phyloP scores from a whole-genome alignment of 495 filamentous ascomycete species.

The Elaphomyces granulatus region DNA sequence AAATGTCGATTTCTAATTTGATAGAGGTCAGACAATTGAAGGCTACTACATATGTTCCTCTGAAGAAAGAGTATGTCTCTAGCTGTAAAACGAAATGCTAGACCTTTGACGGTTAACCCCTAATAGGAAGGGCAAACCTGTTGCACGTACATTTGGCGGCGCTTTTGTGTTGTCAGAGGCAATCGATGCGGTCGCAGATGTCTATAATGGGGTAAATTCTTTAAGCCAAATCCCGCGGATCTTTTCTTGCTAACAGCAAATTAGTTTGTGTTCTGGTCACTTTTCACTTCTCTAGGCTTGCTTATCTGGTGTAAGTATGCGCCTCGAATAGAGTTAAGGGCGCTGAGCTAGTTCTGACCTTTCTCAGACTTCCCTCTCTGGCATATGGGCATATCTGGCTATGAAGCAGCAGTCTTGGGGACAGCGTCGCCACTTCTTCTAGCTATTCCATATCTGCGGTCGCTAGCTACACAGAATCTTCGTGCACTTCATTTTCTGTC shows the following conservation, averaged over 20 bases:
- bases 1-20: conserved; percentile 30
- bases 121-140: conserved; percentile 60
- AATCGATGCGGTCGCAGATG: conserved; percentile 71
- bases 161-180: conserved; percentile 61
- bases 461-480: conserved; percentile 50
- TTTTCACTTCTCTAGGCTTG: conserved; percentile 75
- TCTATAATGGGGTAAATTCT: conserved; percentile 76
- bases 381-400: conserved; percentile 99
- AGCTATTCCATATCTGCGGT: conserved; percentile 51
- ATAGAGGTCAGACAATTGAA: conserved; percentile 37
- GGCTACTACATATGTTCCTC: conserved; percentile 56
- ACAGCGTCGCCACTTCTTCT: conserved; percentile 79
- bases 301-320: conserved; percentile 76
- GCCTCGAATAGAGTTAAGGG: conserved; percentile 1
- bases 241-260: too few species aligned
- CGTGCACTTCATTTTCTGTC: conserved; percentile 59
- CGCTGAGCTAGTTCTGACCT: conserved; percentile 10
- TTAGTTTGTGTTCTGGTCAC: conserved; percentile 92
- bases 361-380: conserved; percentile 83
- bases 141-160: conserved; percentile 52
- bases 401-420: conserved; percentile 74
- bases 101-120: conserved; percentile 8
- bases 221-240: too few species aligned
- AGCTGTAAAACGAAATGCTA: neutral
- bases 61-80: conserved; percentile 73